These are phyloP conservation scores for Fusarium odoratissimum DNA, from an alignment of 2,329 filamentous ascomycete species.

Conservation along the genomic window DNA sequence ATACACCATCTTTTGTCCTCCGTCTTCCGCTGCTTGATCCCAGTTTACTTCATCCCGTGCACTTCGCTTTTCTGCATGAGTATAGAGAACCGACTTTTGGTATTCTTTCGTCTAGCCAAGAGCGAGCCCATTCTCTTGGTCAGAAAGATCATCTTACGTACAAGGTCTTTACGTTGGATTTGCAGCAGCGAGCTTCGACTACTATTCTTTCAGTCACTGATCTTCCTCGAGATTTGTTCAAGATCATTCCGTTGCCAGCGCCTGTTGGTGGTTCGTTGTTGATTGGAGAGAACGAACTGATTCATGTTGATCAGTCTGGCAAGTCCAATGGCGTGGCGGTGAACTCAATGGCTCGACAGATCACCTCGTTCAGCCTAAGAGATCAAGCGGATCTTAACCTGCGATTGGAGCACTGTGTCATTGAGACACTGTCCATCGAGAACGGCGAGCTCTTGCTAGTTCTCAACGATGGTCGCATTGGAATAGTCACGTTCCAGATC, in stretches of 20 bases:
- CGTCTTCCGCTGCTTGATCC: conserved; percentile 90
- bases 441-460: conserved; percentile 88
- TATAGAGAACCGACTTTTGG: conserved; percentile 98
- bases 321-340: conserved; percentile 93
- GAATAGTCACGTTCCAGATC: conserved; percentile 82
- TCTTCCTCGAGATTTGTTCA: conserved; percentile 87
- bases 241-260: conserved; percentile 82
- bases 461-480: conserved; percentile 78
- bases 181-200: conserved; percentile 93
- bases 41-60: conserved; percentile 85
- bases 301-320: conserved; percentile 95
- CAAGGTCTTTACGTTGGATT: conserved; percentile 93
- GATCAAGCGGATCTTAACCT: conserved; percentile 87
- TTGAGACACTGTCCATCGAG: conserved; percentile 81
- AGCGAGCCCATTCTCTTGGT: conserved; percentile 81
- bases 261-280: conserved; percentile 91
- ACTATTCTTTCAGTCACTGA: conserved; percentile 87
- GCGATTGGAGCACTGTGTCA: conserved; percentile 81
- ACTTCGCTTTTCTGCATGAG: conserved; percentile 93
- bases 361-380: conserved; percentile 83
- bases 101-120: conserved; percentile 82
- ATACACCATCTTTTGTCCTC: conserved; percentile 92
- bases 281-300: conserved; percentile 87
- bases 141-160: conserved; percentile 89
- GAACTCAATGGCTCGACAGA: conserved; percentile 86